Conservation (phyloP, 257 asterid species). For the Petunia axillaris region DNA sequence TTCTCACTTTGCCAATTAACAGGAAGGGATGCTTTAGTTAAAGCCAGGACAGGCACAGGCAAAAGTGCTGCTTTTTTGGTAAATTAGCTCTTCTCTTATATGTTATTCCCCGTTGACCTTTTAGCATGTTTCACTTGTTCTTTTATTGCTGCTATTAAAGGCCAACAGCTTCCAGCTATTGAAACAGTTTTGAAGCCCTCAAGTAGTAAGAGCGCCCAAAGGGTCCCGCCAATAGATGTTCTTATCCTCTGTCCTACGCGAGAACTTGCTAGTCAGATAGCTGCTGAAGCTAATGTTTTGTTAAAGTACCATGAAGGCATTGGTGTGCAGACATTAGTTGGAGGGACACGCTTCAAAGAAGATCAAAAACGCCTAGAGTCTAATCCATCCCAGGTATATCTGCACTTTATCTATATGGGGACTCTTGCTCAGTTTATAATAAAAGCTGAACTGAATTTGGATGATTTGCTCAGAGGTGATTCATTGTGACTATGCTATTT, state of each 20-base stretch:
- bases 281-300: slow-evolving; percentile 90
- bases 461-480: neutral
- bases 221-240: slow-evolving; percentile 64
- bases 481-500: slow-evolving; percentile 28
- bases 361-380: slow-evolving; percentile 80
- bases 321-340: slow-evolving; percentile 80
- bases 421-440: neutral
- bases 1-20: slow-evolving; percentile 24
- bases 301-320: slow-evolving; percentile 86
- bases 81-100: slow-evolving; percentile 32
- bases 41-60: slow-evolving; percentile 94
- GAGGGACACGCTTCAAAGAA: slow-evolving; percentile 90
- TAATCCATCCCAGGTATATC: slow-evolving; percentile 70
- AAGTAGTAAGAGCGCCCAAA: slow-evolving; percentile 36
- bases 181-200: slow-evolving; percentile 93
- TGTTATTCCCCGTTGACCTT: slow-evolving; percentile 17
- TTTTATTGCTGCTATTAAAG: slow-evolving; percentile 58
- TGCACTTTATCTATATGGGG: neutral
- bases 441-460: neutral
- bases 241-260: slow-evolving; percentile 90
- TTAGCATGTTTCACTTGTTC: slow-evolving; percentile 19
- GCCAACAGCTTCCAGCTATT: slow-evolving; percentile 98
- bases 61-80: slow-evolving; percentile 96
- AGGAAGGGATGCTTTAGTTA: slow-evolving; percentile 91
- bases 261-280: slow-evolving; percentile 95